Evolutionary conservation across 2,329 filamentous ascomycete genomes (phyloP).

Genomic region (Hypocreales sp.): DNA sequence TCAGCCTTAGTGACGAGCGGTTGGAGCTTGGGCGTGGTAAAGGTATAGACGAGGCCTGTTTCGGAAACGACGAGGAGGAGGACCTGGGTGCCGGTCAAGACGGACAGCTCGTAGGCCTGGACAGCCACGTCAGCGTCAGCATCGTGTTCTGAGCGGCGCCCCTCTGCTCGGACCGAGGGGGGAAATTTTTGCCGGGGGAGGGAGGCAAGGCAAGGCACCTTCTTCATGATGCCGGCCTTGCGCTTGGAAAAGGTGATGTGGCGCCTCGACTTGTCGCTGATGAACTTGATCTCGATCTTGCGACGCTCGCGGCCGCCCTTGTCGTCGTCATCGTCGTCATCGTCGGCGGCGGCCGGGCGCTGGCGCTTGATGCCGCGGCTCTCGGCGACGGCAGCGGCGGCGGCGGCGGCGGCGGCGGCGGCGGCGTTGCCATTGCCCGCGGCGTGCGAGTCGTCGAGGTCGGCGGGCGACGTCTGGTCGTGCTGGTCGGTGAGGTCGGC

Average conservation of each 20-base stretch:
- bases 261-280: slow-evolving; percentile 97
- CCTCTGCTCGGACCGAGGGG: too few relatives aligned
- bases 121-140: slow-evolving; percentile 4
- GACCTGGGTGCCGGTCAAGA: slow-evolving; percentile 95
- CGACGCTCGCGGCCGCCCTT: slow-evolving; percentile 94
- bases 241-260: slow-evolving; percentile 99
- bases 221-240: slow-evolving; percentile 99
- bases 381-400: slow-evolving; percentile 34
- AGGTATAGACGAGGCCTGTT: slow-evolving; percentile 94
- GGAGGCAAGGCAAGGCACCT: slow-evolving; percentile 45
- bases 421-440: slow-evolving; percentile 58
- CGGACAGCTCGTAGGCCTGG: slow-evolving; percentile 92
- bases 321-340: slow-evolving; percentile 94
- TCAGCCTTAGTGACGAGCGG: slow-evolving; percentile 96
- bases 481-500: slow-evolving; percentile 68
- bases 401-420: slow-evolving; percentile 18
- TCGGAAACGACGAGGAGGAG: slow-evolving; percentile 92
- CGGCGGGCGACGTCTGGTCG: slow-evolving; percentile 59
- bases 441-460: slow-evolving; percentile 56
- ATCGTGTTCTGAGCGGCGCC: too few relatives aligned
- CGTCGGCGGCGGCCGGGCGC: slow-evolving; percentile 70
- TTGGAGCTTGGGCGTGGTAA: slow-evolving; percentile 96
- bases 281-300: slow-evolving; percentile 99
- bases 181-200: not conserved
- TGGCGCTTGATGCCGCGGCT: slow-evolving; percentile 79